A percentile compares a stretch with the other conserved stretches of the same genome.
These are phyloP conservation scores for Coniophora puteana DNA, from an alignment of 1,284 basidiomycete genomes.

Conservation along the genomic window DNA sequence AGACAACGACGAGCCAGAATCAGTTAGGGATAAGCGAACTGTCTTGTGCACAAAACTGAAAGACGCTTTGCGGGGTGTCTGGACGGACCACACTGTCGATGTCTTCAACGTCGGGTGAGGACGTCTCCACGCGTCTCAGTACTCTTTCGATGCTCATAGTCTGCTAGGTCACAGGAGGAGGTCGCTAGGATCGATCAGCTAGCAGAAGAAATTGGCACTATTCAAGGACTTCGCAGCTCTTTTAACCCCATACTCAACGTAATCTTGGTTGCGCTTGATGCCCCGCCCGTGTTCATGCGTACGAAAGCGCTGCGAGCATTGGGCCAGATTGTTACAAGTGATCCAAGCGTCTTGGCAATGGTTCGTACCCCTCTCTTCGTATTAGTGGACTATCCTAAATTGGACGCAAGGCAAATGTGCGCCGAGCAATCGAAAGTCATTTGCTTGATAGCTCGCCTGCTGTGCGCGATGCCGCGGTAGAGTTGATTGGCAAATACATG, in stretches of 20 bases:
- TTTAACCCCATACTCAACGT: conserved; percentile 80
- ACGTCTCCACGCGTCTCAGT: neutral
- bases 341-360: conserved; percentile 75
- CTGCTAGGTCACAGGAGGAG: conserved; percentile 61
- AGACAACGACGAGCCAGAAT: conserved; percentile 22
- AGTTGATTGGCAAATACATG: conserved; percentile 94
- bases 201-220: conserved; percentile 72
- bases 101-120: conserved; percentile 75
- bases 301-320: conserved; percentile 88
- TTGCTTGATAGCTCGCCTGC: conserved; percentile 87
- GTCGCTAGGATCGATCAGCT: conserved; percentile 59
- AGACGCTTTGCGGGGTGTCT: conserved; percentile 56
- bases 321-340: conserved; percentile 81
- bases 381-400: conserved; percentile 7
- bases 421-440: conserved; percentile 82
- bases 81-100: conserved; percentile 63
- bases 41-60: conserved; percentile 56
- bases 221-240: conserved; percentile 70
- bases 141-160: conserved; percentile 10
- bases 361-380: conserved; percentile 39
- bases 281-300: conserved; percentile 80
- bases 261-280: conserved; percentile 74
- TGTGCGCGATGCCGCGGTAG: conserved; percentile 94
- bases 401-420: conserved; percentile 58
- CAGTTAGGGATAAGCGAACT: conserved; percentile 35